Conservation (phyloP, 495 filamentous ascomycete genomes). For the Neurospora terricola region DNA sequence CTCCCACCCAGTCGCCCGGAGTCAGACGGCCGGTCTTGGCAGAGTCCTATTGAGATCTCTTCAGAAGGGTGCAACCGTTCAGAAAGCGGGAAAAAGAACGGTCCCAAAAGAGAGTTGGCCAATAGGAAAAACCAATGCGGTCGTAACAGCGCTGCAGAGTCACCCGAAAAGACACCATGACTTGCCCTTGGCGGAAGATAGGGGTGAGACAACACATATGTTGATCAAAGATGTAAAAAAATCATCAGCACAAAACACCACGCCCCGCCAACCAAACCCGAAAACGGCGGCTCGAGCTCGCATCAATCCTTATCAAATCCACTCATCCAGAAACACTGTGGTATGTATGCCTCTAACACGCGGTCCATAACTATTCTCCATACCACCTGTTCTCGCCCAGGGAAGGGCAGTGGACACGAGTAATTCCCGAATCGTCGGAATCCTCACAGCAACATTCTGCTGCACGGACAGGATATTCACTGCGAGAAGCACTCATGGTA, state of each 20-base stretch:
- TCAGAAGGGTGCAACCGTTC: neutral
- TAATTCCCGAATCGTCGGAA: neutral
- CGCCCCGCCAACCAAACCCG: conserved; percentile 26
- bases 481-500: neutral
- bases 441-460: neutral
- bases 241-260: conserved; percentile 32
- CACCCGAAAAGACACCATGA: neutral
- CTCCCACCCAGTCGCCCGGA: neutral
- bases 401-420: neutral
- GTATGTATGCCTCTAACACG: neutral
- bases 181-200: neutral
- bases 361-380: no score
- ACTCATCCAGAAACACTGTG: neutral
- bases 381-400: neutral
- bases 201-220: neutral
- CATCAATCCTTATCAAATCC: conserved; percentile 6
- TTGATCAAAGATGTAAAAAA: conserved; percentile 26
- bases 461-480: neutral
- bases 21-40: neutral
- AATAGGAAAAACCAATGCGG: neutral
- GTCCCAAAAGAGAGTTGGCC: neutral
- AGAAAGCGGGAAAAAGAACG: neutral
- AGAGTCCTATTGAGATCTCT: neutral
- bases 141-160: neutral
- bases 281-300: conserved; percentile 26